Evolutionary conservation across 495 filamentous ascomycete genomes (phyloP).

Genomic region (Xylaria grammica): DNA sequence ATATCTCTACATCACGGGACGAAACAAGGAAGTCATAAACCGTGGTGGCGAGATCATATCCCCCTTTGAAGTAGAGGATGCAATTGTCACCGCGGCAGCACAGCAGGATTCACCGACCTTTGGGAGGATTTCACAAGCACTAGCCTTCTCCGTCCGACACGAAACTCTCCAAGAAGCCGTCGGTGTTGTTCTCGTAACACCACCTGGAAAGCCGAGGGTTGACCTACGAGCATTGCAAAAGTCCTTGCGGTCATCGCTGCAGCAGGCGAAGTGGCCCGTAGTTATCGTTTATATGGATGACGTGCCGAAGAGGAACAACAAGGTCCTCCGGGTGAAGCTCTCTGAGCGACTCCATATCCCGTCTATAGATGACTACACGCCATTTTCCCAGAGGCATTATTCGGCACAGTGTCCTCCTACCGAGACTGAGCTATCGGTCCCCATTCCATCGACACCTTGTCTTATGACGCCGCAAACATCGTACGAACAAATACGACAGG

Average conservation of each 20-base stretch:
- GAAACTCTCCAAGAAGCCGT: conserved; percentile 54
- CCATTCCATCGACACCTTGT: conserved; percentile 33
- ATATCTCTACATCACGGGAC: conserved; percentile 62
- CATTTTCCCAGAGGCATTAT: conserved; percentile 37
- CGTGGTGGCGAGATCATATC: conserved; percentile 64
- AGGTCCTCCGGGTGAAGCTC: conserved; percentile 50
- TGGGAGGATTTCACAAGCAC: conserved; percentile 42
- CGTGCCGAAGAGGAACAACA: conserved; percentile 51
- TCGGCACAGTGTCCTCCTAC: conserved; percentile 44
- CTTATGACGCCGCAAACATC: not conserved
- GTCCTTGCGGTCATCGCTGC: conserved; percentile 37
- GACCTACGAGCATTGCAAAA: conserved; percentile 46
- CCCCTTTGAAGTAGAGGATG: conserved; percentile 49
- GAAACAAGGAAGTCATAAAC: conserved; percentile 66
- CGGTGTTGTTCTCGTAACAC: conserved; percentile 46
- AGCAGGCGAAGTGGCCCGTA: conserved; percentile 49
- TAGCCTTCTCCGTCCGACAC: conserved; percentile 50
- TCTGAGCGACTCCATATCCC: conserved; percentile 41
- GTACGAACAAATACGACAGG: conserved; percentile 2
- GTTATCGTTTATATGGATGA: conserved; percentile 51
- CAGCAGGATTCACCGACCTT: conserved; percentile 37
- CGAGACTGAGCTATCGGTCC: conserved; percentile 36
- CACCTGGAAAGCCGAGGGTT: conserved; percentile 33
- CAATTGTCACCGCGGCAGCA: conserved; percentile 36
- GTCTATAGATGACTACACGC: conserved; percentile 37